phyloP scores from a whole-genome alignment of 768 basidiomycete genomes.

The Boletus sensibilis region DNA sequence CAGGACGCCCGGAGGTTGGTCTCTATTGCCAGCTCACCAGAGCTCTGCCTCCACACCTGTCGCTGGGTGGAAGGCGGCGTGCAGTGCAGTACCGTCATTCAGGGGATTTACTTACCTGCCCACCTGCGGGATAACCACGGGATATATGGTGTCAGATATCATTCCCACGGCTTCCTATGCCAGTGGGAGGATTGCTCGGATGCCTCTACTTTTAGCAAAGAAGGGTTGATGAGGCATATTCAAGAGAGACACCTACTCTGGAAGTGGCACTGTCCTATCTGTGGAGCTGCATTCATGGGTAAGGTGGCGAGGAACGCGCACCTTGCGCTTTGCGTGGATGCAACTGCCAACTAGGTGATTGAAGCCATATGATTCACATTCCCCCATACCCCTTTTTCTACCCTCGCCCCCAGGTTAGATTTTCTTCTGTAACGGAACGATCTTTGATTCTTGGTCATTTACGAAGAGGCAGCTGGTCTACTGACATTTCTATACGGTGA shows the following conservation, averaged over 20 bases:
- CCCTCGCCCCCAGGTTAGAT: not conserved
- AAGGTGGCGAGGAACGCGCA: slow-evolving; percentile 22
- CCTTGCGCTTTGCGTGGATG: slow-evolving; percentile 7
- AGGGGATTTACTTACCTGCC: slow-evolving; percentile 15
- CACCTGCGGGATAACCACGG: slow-evolving; percentile 25
- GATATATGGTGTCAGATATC: slow-evolving; percentile 10
- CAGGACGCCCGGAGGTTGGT: slow-evolving; percentile 27
- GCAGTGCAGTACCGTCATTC: slow-evolving; percentile 14
- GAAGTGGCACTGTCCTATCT: slow-evolving; percentile 26
- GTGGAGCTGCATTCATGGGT: slow-evolving; percentile 18
- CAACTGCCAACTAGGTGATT: slow-evolving; percentile 1
- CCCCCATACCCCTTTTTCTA: not conserved
- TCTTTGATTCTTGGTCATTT: not conserved
- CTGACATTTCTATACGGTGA: slow-evolving; percentile 1
- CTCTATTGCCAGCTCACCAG: slow-evolving; percentile 29
- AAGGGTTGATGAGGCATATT: slow-evolving; percentile 24
- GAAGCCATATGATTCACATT: not conserved
- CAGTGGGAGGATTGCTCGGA: slow-evolving; percentile 28
- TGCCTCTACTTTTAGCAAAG: slow-evolving; percentile 15
- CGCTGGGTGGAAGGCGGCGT: slow-evolving; percentile 19
- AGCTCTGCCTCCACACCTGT: slow-evolving; percentile 25
- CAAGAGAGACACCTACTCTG: slow-evolving; percentile 27
- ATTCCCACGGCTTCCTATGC: slow-evolving; percentile 14
- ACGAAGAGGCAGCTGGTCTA: slow-evolving; percentile 9
- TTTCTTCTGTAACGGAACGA: not conserved